Evolutionary conservation across 2,329 filamentous ascomycete genomes (phyloP).

Genomic region (Clonostachys chloroleuca): DNA sequence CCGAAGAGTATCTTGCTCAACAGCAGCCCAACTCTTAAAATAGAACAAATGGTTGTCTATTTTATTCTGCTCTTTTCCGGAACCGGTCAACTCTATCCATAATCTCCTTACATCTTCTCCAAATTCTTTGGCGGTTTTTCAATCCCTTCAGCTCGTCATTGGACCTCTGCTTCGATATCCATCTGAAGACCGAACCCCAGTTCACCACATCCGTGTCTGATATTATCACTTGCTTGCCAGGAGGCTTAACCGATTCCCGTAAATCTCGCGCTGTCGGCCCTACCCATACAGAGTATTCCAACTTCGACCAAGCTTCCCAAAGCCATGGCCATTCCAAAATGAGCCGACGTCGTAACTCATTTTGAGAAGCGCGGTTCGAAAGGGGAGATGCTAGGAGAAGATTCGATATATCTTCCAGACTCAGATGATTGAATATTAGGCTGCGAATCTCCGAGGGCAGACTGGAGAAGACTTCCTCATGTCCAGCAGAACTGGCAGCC

Average conservation of each 20-base stretch:
- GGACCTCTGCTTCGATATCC: background rate
- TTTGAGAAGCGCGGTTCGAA: background rate
- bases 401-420: background rate
- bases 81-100: background rate
- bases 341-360: background rate
- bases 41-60: too few species aligned
- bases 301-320: background rate
- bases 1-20: too few species aligned
- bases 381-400: background rate
- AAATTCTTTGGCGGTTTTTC: background rate
- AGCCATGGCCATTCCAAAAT: background rate
- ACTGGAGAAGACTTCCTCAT: background rate
- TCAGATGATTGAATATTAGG: background rate
- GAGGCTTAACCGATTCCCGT: background rate
- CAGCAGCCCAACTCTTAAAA: too few species aligned
- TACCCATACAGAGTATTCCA: background rate
- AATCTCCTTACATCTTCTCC: background rate
- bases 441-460: background rate
- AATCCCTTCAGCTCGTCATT: background rate
- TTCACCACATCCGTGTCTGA: background rate
- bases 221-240: background rate
- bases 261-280: background rate
- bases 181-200: background rate
- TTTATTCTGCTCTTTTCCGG: too few species aligned
- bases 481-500: too few species aligned